Conservation (phyloP, 805 yeast species). For the Metschnikowia henanensis region DNA sequence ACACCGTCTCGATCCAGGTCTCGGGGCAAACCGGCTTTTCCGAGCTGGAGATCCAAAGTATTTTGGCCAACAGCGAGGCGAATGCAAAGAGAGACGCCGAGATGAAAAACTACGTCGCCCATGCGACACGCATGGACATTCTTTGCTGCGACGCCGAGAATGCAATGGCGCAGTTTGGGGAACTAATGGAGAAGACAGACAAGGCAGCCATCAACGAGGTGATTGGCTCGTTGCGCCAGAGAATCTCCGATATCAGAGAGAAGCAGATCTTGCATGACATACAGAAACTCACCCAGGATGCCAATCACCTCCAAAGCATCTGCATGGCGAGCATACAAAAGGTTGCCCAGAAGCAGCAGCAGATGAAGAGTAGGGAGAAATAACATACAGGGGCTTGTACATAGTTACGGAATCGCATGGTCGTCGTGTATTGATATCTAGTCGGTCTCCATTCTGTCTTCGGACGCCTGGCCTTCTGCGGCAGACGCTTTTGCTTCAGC, state of each 20-base stretch:
- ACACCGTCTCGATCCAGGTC: conserved; percentile 50
- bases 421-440: conserved; percentile 14
- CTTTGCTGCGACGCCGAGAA: conserved; percentile 85
- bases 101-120: conserved; percentile 61
- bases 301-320: conserved; percentile 37
- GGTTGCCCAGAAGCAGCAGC: conserved; percentile 37
- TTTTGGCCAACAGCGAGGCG: conserved; percentile 65
- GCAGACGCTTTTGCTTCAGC: conserved; percentile 14
- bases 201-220: conserved; percentile 27
- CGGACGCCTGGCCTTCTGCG: conserved; percentile 14
- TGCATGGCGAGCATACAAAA: conserved; percentile 40
- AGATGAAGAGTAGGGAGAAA: conserved; percentile 1
- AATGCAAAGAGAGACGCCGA: conserved; percentile 61
- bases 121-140: conserved; percentile 76
- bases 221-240: conserved; percentile 24
- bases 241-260: conserved; percentile 36
- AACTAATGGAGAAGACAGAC: conserved; percentile 49
- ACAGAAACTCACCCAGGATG: conserved; percentile 31
- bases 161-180: conserved; percentile 72
- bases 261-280: conserved; percentile 33
- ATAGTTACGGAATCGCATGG: neutral
- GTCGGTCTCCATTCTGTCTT: conserved; percentile 44
- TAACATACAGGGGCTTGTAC: neutral
- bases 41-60: conserved; percentile 62
- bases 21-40: conserved; percentile 57